Percentiles rank a stretch among this genome's conserved stretches.
Evolutionary conservation across 2,329 filamentous ascomycete species (phyloP).

Genomic region (Trichophyton schoenleinii): DNA sequence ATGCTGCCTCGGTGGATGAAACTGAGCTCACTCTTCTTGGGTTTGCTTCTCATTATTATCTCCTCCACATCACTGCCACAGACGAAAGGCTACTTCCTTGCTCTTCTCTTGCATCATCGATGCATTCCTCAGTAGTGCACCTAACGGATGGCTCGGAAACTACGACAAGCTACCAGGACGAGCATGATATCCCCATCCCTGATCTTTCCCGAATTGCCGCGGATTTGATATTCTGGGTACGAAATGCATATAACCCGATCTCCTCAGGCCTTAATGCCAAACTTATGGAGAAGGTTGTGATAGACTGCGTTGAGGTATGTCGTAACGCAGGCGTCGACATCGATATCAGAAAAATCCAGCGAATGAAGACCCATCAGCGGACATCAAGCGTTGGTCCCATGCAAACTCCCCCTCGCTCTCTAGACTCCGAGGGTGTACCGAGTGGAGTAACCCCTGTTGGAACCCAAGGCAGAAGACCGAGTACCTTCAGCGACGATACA

Average conservation of each 20-base stretch:
- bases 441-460: neutral
- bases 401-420: slow-evolving; percentile 7
- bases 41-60: slow-evolving; percentile 31
- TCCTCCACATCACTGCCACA: slow-evolving; percentile 29
- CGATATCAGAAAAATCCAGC: slow-evolving; percentile 17
- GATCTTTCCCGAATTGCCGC: slow-evolving; percentile 29
- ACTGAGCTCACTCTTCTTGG: slow-evolving; percentile 32
- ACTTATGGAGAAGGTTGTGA: slow-evolving; percentile 28
- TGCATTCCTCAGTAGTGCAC: slow-evolving; percentile 13
- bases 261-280: slow-evolving; percentile 30
- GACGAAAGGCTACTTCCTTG: slow-evolving; percentile 28
- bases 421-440: slow-evolving; percentile 6
- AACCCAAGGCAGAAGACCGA: slow-evolving; percentile 15
- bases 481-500: slow-evolving; percentile 28
- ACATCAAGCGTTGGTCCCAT: slow-evolving; percentile 3
- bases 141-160: slow-evolving; percentile 7
- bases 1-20: slow-evolving; percentile 31
- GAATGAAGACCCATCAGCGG: slow-evolving; percentile 16
- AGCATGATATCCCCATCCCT: slow-evolving; percentile 19
- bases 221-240: slow-evolving; percentile 33
- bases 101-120: slow-evolving; percentile 11
- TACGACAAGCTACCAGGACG: slow-evolving; percentile 17
- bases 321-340: slow-evolving; percentile 25
- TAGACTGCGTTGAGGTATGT: slow-evolving; percentile 27
- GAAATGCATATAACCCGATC: slow-evolving; percentile 32